Evolutionary conservation across 176 grass and related monocot genomes (phyloP), one percentile per base, ranked within the genome.

Genomic region (Olyra latifolia): DNA sequence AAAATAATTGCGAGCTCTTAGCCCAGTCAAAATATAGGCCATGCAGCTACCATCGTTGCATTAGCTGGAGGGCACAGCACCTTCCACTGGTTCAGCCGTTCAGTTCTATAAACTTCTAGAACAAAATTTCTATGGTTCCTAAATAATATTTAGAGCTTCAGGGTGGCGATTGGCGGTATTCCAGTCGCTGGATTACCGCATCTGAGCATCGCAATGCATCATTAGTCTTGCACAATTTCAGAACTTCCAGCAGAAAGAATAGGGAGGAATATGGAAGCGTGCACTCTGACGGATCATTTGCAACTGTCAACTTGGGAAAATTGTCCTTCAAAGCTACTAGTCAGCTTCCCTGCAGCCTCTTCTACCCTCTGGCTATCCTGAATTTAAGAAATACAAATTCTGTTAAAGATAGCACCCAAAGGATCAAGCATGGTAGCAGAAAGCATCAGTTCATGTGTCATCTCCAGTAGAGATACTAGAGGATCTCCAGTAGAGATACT

Each of bases 301-400:
- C 57, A 83, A 75, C 49, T 53, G 62, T 75, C 48, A 8, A 75
- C 32, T 79, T 87, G 79, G 58, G 62, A 82, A 85, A 94, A 85
- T 17, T 83, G 80, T 84, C 86, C 92, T 78, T 83, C 57, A 74
- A 82, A 88, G 48, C 41, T 70, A 38, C 64, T 72, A 16, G 46
- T 70, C 48, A 94, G 76, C 32, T 80, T 87, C 41, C 69, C 55
- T 0, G 48, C 80, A 55, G 89, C 92, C 19, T 15, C 69, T 66
- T 91, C 80, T 66, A 91, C 61, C 69, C 89, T 94, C 49, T 72
- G 32, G 11, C 75, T 85, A 57, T 91, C 92, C 92, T 94, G 89
- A 58, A 82, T 80, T 71, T 84, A 87, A 55, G 50, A 61, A 77
- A 78, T 44, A 47, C 56, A 3, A 23, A 52, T 35, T 41, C 6